Conservation (phyloP, 768 basidiomycete genomes). For the Podaxis sp. region DNA sequence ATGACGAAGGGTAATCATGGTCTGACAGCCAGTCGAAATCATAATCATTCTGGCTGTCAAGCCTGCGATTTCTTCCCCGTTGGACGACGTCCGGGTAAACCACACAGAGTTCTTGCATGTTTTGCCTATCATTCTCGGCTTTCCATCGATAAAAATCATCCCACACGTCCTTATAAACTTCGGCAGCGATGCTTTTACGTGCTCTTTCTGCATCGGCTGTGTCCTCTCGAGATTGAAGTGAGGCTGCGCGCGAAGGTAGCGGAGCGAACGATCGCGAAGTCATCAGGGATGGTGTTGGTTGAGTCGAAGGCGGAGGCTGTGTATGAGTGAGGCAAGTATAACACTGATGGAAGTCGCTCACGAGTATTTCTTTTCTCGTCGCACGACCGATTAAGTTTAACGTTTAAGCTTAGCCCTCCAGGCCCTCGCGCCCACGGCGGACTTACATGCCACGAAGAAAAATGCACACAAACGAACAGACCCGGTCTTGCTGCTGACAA, state of each 20-base stretch:
- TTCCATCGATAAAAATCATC: slow-evolving; percentile 14
- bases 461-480: no score
- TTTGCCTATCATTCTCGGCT: not conserved
- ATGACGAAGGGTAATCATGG: slow-evolving; percentile 10
- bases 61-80: not conserved
- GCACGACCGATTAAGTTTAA: no score
- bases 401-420: no score
- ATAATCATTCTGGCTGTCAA: not conserved
- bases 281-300: not conserved
- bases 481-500: no score
- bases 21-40: slow-evolving; percentile 9
- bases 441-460: no score
- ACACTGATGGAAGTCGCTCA: no score
- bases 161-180: slow-evolving; percentile 6
- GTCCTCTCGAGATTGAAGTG: not conserved
- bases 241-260: slow-evolving; percentile 2
- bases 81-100: not conserved
- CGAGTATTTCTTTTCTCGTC: no score
- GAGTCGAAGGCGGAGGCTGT: not conserved
- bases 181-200: not conserved
- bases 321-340: not conserved
- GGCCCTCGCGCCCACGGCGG: no score
- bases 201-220: not conserved
- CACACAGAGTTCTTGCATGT: not conserved
- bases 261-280: not conserved